A percentile compares a stretch with the other conserved stretches of the same genome.
phyloP scores from a whole-genome alignment of 1,139 yeast genomes.

The Hyphopichia pseudoburtonii region DNA sequence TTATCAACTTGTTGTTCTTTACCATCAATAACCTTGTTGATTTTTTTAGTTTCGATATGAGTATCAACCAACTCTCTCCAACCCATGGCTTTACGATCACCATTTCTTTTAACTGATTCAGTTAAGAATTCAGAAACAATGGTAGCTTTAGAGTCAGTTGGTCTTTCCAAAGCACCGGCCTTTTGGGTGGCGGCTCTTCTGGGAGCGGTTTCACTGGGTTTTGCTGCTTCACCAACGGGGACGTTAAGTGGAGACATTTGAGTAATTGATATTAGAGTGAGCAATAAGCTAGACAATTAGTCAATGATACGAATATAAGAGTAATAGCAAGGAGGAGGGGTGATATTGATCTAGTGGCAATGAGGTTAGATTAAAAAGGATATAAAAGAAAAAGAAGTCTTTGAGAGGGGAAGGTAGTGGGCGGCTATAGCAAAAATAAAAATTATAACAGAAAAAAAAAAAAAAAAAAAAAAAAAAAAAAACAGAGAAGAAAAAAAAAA shows the following conservation, averaged over 20 bases:
- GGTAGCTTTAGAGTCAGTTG: conserved; percentile 55
- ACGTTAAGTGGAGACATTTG: conserved; percentile 51
- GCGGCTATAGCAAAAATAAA: no score
- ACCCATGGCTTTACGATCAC: conserved; percentile 62
- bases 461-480: no score
- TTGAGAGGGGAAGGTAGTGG: no score
- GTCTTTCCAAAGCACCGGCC: conserved; percentile 56
- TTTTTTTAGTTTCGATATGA: conserved; percentile 72
- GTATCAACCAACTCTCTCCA: conserved; percentile 75
- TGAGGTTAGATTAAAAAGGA: no score
- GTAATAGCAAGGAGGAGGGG: no score
- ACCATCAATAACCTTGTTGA: conserved; percentile 79
- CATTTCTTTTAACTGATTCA: conserved; percentile 63
- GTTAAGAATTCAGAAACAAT: conserved; percentile 71
- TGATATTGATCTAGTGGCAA: no score
- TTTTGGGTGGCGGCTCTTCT: conserved; percentile 70
- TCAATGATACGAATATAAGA: no score
- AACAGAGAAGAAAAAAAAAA: no score
- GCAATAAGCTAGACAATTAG: no score
- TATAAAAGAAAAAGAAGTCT: no score
- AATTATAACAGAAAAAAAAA: no score
- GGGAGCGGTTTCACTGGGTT: conserved; percentile 88
- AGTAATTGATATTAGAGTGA: no score
- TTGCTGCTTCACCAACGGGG: conserved; percentile 80
- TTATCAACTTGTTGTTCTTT: conserved; percentile 69